Base-by-base conservation (phyloP, 768 basidiomycete genomes). In the Hypholoma fasciculare region DNA sequence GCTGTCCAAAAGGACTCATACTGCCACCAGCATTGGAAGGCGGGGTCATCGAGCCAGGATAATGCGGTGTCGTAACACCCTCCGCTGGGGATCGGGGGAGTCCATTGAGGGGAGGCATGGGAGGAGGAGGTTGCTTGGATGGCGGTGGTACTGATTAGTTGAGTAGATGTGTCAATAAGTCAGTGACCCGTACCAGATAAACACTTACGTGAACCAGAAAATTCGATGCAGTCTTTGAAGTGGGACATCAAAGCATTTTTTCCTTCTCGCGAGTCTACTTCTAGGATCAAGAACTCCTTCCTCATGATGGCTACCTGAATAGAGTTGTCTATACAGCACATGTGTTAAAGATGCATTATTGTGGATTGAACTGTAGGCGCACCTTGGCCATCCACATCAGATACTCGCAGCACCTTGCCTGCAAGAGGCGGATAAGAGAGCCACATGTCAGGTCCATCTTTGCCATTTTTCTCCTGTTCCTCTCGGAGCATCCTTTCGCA, bases 381-480 rank as follows among this genome's bases (percentile, higher is more conserved):
- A 84, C 92, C 83, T 79, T 81, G 80, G 37, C 80, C 86, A 56
- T 77, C 76, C 3, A 83, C 78, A 61, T 87, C 87, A 8, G 77
- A 76, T 3, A 92, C 88, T 58, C 82, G 82, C 54, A 99, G 78
- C 65, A 97, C 95, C 69, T 96, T 98, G 4, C 95, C 96, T 12
- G 97, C 89, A 36, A 99, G 76, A 4, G 97, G 97, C 16, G 97
- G 97, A 76, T 97, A 99, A 63, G 88, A 85, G 47, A 99, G 77
- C 86, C 87, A 92, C 88, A 96, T 90, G 67, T 97, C 94, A 5
- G 88, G 81, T 11, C 85, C 85, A 57, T 85, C 83, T 34, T 77
- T 72, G 12, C 76, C 78, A 58, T 71, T 64, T 26, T 78, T 73
- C 39, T 74, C 72, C 55, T 76, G 80, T 59, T 96, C 91, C 52